Conservation (phyloP, 192 early-diverging fungal species). For the Neocallimastix lanati region DNA sequence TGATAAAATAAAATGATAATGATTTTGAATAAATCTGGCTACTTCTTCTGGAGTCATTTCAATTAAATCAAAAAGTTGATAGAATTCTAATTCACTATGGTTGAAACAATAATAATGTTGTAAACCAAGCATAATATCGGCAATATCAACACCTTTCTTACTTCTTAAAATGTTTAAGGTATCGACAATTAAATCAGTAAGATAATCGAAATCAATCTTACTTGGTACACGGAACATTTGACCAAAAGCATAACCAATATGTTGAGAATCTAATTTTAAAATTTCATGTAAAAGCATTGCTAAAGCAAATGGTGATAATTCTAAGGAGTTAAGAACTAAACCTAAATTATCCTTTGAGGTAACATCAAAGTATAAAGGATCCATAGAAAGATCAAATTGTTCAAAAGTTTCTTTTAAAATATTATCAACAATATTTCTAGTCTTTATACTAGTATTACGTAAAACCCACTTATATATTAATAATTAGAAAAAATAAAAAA, state of each 20-base stretch:
- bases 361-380: background rate
- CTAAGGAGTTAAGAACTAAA: background rate
- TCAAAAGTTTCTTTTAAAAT: background rate
- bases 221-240: background rate
- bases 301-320: background rate
- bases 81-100: background rate
- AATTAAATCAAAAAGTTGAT: background rate
- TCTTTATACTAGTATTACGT: background rate
- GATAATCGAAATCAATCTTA: background rate
- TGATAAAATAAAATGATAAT: background rate
- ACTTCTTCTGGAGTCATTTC: background rate
- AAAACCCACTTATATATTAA: background rate
- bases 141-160: background rate
- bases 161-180: background rate
- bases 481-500: too few relatives aligned
- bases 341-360: background rate
- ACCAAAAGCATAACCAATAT: background rate
- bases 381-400: background rate
- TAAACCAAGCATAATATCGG: background rate
- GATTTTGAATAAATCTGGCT: background rate
- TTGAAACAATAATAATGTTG: background rate
- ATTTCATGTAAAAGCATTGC: background rate
- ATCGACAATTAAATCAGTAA: background rate
- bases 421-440: background rate
- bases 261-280: background rate